Percentiles rank a stretch among this genome's conserved stretches.
Evolutionary conservation across 2,329 filamentous ascomycete species (phyloP).

Genomic region (Diaporthe sp.): DNA sequence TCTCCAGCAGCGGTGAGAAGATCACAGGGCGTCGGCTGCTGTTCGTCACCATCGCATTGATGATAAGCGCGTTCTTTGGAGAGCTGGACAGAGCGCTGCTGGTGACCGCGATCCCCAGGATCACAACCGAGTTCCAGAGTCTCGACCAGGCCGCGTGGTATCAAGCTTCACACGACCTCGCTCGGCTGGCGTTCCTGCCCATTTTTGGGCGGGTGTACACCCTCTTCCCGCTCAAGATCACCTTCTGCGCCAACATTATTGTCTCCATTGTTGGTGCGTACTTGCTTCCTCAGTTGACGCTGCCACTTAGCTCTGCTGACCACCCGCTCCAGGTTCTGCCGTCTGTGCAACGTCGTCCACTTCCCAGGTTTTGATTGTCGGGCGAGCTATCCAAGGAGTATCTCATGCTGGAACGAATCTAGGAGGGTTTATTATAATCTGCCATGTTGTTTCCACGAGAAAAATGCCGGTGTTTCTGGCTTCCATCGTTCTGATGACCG

Average conservation of each 20-base stretch:
- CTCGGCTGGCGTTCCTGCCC: background rate
- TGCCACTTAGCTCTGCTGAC: background rate
- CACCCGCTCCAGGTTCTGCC: background rate
- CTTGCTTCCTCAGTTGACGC: too few species aligned
- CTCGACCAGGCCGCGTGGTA: conserved; percentile 28
- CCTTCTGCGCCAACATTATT: background rate
- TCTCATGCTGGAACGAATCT: background rate
- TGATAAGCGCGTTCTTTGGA: background rate
- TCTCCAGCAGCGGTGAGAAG: background rate
- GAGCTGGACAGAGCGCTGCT: background rate
- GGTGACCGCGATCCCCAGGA: conserved; percentile 25
- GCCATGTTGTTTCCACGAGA: background rate
- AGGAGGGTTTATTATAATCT: background rate
- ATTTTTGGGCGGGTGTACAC: background rate
- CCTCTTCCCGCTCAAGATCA: background rate
- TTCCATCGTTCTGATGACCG: background rate
- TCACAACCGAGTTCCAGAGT: conserved; percentile 27
- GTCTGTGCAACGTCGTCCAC: background rate
- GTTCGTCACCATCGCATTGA: background rate
- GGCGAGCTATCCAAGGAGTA: background rate
- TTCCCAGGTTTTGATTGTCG: background rate
- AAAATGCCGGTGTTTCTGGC: background rate
- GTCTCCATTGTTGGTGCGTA: background rate
- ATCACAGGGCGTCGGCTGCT: background rate
- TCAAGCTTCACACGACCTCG: background rate